A percentile compares a stretch with the other conserved stretches of the same genome.
Evolutionary conservation across 805 yeast genomes (phyloP).

Genomic region (Candida vartiovaarae): DNA sequence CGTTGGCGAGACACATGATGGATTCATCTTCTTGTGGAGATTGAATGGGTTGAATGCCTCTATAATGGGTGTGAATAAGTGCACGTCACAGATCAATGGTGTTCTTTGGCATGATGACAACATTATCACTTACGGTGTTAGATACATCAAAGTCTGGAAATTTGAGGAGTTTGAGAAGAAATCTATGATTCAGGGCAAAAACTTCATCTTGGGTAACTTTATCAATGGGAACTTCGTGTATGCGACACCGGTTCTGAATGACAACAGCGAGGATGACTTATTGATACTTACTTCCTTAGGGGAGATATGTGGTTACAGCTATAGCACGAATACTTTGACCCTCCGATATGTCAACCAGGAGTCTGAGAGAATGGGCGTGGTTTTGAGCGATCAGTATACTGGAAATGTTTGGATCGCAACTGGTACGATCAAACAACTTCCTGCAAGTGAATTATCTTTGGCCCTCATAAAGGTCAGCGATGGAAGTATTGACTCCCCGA

Average conservation of each 20-base stretch:
- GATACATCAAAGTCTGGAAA: conserved; percentile 60
- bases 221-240: conserved; percentile 44
- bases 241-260: conserved; percentile 20
- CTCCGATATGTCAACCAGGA: conserved; percentile 10
- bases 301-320: conserved; percentile 19
- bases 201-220: conserved; percentile 44
- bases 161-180: conserved; percentile 26
- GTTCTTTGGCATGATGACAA: conserved; percentile 46
- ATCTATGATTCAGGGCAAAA: conserved; percentile 46
- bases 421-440: conserved; percentile 11
- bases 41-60: conserved; percentile 25
- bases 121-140: conserved; percentile 51
- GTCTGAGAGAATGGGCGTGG: conserved; percentile 12
- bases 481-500: conserved; percentile 28
- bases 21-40: conserved; percentile 58
- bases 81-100: conserved; percentile 52
- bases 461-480: conserved; percentile 21
- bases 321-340: conserved; percentile 9
- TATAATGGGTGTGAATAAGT: conserved; percentile 49
- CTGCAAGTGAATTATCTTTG: conserved; percentile 20
- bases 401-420: conserved; percentile 27
- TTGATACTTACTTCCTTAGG: conserved; percentile 21
- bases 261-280: conserved; percentile 14
- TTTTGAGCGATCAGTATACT: conserved; percentile 13
- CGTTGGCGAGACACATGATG: conserved; percentile 63